A percentile compares a stretch with the other conserved stretches of the same genome.
phyloP scores from a whole-genome alignment of 768 basidiomycete genomes.

The Leccinum pellstonianum region DNA sequence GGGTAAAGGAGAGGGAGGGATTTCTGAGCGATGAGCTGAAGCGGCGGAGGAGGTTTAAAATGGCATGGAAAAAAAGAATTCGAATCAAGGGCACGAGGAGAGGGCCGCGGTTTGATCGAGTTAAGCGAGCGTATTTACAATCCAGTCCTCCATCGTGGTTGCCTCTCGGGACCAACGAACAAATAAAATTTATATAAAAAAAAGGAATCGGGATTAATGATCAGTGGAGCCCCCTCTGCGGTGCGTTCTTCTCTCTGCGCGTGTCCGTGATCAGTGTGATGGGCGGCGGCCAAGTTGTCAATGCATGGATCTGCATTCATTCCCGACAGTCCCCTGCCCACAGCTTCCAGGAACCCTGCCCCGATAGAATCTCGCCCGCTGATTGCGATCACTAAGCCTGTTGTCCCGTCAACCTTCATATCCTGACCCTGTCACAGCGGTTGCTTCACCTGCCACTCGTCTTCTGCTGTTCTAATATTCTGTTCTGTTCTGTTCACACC shows the following conservation, averaged over 20 bases:
- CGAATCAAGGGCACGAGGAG: conserved; percentile 69
- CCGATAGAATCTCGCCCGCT: conserved; percentile 26
- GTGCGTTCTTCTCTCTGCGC: not conserved
- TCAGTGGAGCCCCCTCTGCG: not conserved
- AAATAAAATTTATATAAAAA: not conserved
- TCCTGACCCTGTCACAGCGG: conserved; percentile 19
- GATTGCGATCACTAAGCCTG: conserved; percentile 23
- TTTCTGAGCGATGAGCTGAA: conserved; percentile 11
- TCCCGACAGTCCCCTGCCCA: conserved; percentile 28
- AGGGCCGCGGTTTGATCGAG: conserved; percentile 40
- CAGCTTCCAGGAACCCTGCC: conserved; percentile 30
- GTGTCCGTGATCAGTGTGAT: conserved; percentile 9
- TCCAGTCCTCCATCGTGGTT: conserved; percentile 32
- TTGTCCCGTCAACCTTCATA: conserved; percentile 12
- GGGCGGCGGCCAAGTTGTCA: not conserved
- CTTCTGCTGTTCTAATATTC: conserved; percentile 27
- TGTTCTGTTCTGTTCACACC: conserved; percentile 39
- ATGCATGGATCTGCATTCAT: conserved; percentile 35
- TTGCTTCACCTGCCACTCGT: conserved; percentile 5
- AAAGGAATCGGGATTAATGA: not conserved
- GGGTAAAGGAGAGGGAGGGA: conserved; percentile 2
- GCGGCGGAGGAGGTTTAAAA: conserved; percentile 47
- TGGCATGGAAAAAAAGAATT: conserved; percentile 64
- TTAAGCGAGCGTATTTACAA: conserved; percentile 40
- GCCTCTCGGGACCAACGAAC: conserved; percentile 11